phyloP scores from a whole-genome alignment of 192 early-diverging fungal species.

The Entomortierella parvispora region DNA sequence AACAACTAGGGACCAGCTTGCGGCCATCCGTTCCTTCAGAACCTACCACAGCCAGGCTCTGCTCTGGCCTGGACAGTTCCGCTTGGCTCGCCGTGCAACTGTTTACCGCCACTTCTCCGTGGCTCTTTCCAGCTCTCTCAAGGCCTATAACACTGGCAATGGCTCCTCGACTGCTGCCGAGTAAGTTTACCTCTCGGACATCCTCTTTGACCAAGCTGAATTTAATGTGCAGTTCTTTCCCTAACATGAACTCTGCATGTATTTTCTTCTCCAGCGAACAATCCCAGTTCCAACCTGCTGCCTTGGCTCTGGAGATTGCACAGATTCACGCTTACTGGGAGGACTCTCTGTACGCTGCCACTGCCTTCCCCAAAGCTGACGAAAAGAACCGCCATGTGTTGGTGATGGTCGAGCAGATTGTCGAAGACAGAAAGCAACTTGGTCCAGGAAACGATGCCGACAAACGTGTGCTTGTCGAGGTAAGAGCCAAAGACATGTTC shows the following conservation, averaged over 20 bases:
- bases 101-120: conserved; percentile 29
- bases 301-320: conserved; percentile 60
- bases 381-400: conserved; percentile 66
- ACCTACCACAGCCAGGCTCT: conserved; percentile 20
- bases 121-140: conserved; percentile 22
- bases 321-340: conserved; percentile 69
- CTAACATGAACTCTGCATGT: no score
- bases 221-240: no score
- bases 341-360: conserved; percentile 61
- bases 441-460: conserved; percentile 62
- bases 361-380: conserved; percentile 70
- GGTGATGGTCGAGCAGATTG: conserved; percentile 69
- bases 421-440: conserved; percentile 65
- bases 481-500: not conserved
- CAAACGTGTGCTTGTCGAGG: conserved; percentile 65
- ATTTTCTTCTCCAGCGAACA: conserved; percentile 29
- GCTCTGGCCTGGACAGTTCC: conserved; percentile 18
- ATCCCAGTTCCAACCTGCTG: conserved; percentile 34
- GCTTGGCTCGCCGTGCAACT: conserved; percentile 18
- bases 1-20: conserved; percentile 29
- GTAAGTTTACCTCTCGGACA: conserved; percentile 8
- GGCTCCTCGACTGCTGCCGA: not conserved
- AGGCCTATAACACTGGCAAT: conserved; percentile 1
- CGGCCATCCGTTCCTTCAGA: conserved; percentile 25
- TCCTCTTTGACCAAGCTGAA: no score